A percentile compares a stretch with the other conserved stretches of the same genome.
Evolutionary conservation across 768 basidiomycete species (phyloP).

Genomic region (Boletus patriciae): DNA sequence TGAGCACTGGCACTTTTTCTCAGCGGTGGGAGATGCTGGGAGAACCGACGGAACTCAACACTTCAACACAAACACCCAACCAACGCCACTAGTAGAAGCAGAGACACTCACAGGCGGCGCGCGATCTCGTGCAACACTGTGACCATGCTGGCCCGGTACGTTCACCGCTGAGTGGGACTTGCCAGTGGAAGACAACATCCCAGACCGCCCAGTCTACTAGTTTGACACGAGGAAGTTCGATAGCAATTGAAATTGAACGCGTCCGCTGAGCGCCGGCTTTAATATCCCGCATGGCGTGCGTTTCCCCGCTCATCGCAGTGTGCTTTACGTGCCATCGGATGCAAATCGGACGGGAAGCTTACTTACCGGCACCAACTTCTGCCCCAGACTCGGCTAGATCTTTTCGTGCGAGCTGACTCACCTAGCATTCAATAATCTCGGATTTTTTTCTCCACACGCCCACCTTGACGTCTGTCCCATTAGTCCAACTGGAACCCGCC

Average conservation of each 20-base stretch:
- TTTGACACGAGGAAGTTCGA: background rate
- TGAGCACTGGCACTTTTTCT: background rate
- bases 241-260: background rate
- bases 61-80: background rate
- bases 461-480: background rate
- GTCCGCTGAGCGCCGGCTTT: background rate
- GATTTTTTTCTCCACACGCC: background rate
- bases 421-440: background rate
- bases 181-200: conserved; percentile 7
- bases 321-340: background rate
- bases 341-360: background rate
- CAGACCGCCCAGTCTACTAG: background rate
- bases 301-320: conserved; percentile 11
- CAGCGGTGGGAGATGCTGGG: conserved; percentile 1
- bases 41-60: background rate
- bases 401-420: background rate
- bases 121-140: background rate
- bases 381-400: background rate
- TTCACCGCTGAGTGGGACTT: background rate
- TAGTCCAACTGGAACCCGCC: background rate
- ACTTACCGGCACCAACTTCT: conserved; percentile 8
- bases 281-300: background rate
- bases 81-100: background rate
- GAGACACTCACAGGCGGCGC: conserved; percentile 10
- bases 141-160: background rate